Evolutionary conservation across 2,329 filamentous ascomycete species (phyloP).

Genomic region (Penicillium occitanis): DNA sequence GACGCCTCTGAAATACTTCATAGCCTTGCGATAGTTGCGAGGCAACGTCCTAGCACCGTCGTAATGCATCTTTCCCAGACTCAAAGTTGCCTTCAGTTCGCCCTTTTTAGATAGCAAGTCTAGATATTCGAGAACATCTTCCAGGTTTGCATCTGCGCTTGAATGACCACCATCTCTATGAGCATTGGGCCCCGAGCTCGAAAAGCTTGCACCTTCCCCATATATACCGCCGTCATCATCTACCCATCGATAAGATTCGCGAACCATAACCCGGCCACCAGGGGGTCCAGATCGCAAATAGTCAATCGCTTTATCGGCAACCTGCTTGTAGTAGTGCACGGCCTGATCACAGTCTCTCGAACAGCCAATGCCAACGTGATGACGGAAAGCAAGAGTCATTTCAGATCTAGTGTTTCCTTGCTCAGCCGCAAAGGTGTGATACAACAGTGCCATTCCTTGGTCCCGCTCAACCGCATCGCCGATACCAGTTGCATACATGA

Average conservation of each 20-base stretch:
- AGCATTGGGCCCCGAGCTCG: constrained; percentile 81
- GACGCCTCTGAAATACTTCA: constrained; percentile 77
- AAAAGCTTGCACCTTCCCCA: constrained; percentile 88
- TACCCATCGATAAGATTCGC: constrained; percentile 79
- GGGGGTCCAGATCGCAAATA: constrained; percentile 90
- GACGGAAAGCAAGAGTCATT: constrained; percentile 88
- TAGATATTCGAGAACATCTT: constrained; percentile 92
- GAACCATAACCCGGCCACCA: constrained; percentile 74
- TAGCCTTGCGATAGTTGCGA: constrained; percentile 69
- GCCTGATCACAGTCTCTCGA: constrained; percentile 82
- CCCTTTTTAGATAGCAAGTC: constrained; percentile 88
- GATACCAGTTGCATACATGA: constrained; percentile 93
- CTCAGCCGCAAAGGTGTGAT: constrained; percentile 90
- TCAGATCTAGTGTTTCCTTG: constrained; percentile 80
- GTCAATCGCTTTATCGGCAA: constrained; percentile 86
- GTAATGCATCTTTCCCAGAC: constrained; percentile 81
- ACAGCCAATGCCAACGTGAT: constrained; percentile 81
- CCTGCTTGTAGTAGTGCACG: constrained; percentile 84
- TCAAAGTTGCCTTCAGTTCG: constrained; percentile 82
- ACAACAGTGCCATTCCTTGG: constrained; percentile 87
- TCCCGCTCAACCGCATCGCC: constrained; percentile 77
- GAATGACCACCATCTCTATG: constrained; percentile 70
- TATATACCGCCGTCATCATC: constrained; percentile 92
- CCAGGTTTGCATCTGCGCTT: constrained; percentile 79
- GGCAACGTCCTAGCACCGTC: constrained; percentile 77